Conservation (phyloP, 2,329 filamentous ascomycete genomes). For the Cladosporium oxysporum region DNA sequence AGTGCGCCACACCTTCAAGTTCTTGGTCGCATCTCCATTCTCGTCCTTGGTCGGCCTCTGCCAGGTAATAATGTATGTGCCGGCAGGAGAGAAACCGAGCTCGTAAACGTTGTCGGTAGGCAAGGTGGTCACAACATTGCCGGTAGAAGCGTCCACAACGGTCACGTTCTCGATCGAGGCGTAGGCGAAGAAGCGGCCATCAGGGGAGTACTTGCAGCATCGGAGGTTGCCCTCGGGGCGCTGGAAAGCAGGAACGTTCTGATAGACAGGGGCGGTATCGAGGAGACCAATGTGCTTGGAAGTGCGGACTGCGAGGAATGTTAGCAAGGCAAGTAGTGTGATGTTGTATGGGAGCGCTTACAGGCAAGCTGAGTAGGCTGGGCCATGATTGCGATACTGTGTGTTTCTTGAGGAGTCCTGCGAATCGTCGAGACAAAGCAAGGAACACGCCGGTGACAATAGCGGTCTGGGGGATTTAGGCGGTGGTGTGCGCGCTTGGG, state of each 20-base stretch:
- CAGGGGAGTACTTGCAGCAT: constrained; percentile 93
- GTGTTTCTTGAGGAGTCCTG: neutral
- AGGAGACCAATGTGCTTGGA: constrained; percentile 94
- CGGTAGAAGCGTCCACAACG: constrained; percentile 78
- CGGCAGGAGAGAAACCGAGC: constrained; percentile 87
- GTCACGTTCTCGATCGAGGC: constrained; percentile 84
- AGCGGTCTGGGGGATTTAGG: neutral
- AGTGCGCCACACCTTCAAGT: constrained; percentile 93
- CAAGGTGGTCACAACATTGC: constrained; percentile 72
- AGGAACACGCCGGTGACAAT: neutral
- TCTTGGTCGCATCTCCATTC: constrained; percentile 89
- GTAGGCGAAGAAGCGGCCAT: constrained; percentile 95
- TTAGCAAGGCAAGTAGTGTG: constrained; percentile 13
- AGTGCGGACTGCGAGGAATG: constrained; percentile 67
- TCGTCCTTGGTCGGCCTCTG: constrained; percentile 92
- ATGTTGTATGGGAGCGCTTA: constrained; percentile 42
- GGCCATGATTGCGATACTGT: constrained; percentile 61
- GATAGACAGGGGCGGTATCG: constrained; percentile 87
- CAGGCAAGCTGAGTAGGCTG: constrained; percentile 91
- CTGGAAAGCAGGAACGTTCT: constrained; percentile 76
- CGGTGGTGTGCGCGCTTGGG: constrained; percentile 10
- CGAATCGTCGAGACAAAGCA: neutral
- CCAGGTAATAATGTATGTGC: constrained; percentile 95
- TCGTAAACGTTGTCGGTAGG: constrained; percentile 86
- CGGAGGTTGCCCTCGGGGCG: constrained; percentile 90